Evolutionary conservation across 257 asterid genomes (phyloP).

Genomic region (Datura wrightii): DNA sequence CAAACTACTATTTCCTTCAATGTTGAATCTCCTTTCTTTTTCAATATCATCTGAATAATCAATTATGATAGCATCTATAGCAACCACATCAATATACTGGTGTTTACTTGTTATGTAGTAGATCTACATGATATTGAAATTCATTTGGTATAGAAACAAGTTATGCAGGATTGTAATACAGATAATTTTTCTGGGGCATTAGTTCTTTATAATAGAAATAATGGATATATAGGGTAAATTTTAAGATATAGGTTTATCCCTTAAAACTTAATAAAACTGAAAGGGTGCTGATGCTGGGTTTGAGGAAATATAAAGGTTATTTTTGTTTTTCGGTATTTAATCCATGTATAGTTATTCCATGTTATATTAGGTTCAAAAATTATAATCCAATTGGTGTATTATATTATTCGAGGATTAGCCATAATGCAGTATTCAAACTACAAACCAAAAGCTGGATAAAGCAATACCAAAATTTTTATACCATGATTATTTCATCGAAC

Average conservation of each 20-base stretch:
- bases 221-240: neutral
- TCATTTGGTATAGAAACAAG: neutral
- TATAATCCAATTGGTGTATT: neutral
- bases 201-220: neutral
- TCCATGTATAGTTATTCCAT: neutral
- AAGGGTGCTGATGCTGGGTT: neutral
- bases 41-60: neutral
- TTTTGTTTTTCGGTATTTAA: neutral
- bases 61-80: neutral
- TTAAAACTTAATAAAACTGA: neutral
- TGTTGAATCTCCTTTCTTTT: neutral
- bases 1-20: neutral
- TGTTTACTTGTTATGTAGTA: neutral
- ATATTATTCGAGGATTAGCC: neutral
- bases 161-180: neutral
- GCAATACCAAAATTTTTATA: neutral
- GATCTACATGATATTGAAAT: neutral
- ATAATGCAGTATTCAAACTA: neutral
- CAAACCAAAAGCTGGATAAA: neutral
- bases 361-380: neutral
- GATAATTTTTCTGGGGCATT: neutral
- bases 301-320: neutral
- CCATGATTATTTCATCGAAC: slow-evolving; percentile 12
- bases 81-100: slow-evolving; percentile 8
- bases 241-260: neutral